Evolutionary conservation across 2,329 filamentous ascomycete species (phyloP), one percentile per base, ranked within the genome.

Genomic region (Rhytidhysteron rufulum): DNA sequence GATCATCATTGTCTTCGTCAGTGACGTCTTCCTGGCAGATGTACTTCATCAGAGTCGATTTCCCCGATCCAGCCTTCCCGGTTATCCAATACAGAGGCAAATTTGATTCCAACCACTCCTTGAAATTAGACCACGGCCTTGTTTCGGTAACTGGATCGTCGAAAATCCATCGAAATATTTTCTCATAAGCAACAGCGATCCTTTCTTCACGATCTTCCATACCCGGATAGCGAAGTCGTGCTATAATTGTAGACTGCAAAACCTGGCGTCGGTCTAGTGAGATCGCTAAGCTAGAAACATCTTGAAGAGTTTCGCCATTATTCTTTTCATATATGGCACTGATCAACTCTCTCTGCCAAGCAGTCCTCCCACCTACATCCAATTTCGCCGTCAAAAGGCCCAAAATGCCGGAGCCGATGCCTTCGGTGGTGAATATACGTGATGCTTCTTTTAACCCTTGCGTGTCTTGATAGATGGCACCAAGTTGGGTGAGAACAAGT

Each of bases 61-160:
- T 65, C 1, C 61, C 60, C 1, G 56, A 54, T 0, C 51, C 60
- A 0, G 55, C 45, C 25, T 63, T 64, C 1, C 59, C 59, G 10
- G 41, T 48, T 20, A 63, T 51, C 54, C 55, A 63, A 39, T 55
- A 63, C 80, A 42, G 11, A 16, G 31, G 15, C 3, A 15, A 21
- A n/a, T 19, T 20, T 10, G 7, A 24, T 17, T 40, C 24, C 8
- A 40, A 24, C 41, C 41, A 43, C 2, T 21, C 13, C 11, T 21
- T 9, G 29, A 39, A 41, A 13, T 30, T 34, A 15, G 18, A 7
- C 11, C 16, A 29, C 10, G 30, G 16, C 8, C 8, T 8, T 11
- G 9, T 13, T 27, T 16, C 24, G 13, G 13, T 16, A 6, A 13
- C 34, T 6, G 24, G n/a, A 11, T 29, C 11, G 7, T 39, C n/a